Percentiles rank a stretch among this genome's conserved stretches.
Conservation (phyloP, 441 rosid genomes). For the Cnidoscolus chayamansa region DNA sequence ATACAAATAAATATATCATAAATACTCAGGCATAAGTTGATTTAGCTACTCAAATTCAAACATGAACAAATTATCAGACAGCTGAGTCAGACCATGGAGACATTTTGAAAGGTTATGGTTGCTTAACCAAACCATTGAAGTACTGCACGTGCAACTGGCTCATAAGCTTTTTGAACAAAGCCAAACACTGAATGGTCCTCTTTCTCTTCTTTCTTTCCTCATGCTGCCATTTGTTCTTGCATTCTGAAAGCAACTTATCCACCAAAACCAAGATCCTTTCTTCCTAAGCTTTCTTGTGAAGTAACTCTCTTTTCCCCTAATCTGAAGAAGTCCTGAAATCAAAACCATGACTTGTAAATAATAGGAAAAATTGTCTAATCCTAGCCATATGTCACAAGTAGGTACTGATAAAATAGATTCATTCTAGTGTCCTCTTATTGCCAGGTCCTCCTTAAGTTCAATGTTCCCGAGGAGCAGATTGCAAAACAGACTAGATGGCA, state of each 20-base stretch:
- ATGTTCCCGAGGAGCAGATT: conserved; percentile 85
- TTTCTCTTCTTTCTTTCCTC: background rate
- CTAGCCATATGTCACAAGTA: background rate
- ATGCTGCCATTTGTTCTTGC: background rate
- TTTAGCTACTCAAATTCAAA: background rate
- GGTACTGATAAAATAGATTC: conserved; percentile 1
- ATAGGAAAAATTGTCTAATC: background rate
- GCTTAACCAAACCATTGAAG: background rate
- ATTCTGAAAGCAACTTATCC: background rate
- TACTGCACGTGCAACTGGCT: background rate
- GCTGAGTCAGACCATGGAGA: background rate
- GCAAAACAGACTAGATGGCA: conserved; percentile 98
- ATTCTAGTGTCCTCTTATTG: conserved; percentile 15
- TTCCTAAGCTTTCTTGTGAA: background rate
- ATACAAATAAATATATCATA: no score
- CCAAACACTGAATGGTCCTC: background rate
- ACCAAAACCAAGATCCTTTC: background rate
- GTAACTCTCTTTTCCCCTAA: background rate
- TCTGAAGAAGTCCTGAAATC: background rate
- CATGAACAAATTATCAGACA: no score
- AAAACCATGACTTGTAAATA: background rate
- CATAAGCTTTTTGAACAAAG: background rate
- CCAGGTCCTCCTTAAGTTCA: conserved; percentile 94
- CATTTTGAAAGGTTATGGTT: background rate
- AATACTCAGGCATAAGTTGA: background rate